Percentiles rank a stretch among this genome's conserved stretches.
Conservation (phyloP, 805 yeast genomes). For the Yamadazyma sp. region DNA sequence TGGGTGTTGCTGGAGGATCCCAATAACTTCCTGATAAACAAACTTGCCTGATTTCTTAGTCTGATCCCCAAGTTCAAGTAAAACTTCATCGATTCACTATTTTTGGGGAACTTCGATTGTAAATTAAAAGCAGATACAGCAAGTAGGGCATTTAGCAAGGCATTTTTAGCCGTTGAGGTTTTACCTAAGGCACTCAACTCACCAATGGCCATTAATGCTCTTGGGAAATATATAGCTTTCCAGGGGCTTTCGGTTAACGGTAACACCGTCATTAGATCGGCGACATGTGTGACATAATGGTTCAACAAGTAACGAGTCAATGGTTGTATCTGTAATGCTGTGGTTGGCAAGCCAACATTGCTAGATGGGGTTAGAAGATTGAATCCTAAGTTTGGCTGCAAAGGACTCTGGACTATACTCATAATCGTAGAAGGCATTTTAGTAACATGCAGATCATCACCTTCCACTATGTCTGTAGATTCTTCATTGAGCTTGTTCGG, state of each 20-base stretch:
- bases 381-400: constrained; percentile 43
- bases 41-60: constrained; percentile 71
- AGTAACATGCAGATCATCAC: constrained; percentile 34
- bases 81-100: constrained; percentile 64
- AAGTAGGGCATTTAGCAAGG: constrained; percentile 71
- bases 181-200: constrained; percentile 72
- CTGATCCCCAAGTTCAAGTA: constrained; percentile 73
- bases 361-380: constrained; percentile 33
- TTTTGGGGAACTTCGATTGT: constrained; percentile 67
- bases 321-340: constrained; percentile 65
- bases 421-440: constrained; percentile 56
- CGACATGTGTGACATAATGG: constrained; percentile 73
- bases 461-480: constrained; percentile 27
- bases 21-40: constrained; percentile 59
- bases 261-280: constrained; percentile 74
- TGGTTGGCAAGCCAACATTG: constrained; percentile 47
- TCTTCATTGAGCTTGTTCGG: constrained; percentile 24
- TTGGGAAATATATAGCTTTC: constrained; percentile 82
- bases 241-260: constrained; percentile 78
- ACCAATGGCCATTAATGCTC: constrained; percentile 80
- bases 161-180: constrained; percentile 74
- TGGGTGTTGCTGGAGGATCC: constrained; percentile 32
- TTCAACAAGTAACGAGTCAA: constrained; percentile 69
- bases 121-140: constrained; percentile 83
- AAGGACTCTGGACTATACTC: constrained; percentile 44